Conservation (phyloP, 805 yeast species). For the Debaryomyces tyrocola region DNA sequence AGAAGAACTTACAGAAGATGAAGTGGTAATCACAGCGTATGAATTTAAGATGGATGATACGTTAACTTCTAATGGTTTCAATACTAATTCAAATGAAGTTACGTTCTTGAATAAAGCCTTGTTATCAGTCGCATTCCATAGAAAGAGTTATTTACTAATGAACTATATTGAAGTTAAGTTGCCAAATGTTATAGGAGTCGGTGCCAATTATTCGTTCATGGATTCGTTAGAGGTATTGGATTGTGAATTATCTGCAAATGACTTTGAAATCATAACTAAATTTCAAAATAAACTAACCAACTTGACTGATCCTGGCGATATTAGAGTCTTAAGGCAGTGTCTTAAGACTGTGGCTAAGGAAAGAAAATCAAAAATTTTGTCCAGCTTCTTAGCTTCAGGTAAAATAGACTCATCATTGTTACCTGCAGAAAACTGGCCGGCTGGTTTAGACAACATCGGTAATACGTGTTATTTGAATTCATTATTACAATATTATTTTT, state of each 20-base stretch:
- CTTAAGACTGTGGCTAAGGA: slow-evolving; percentile 54
- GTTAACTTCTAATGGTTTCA: slow-evolving; percentile 27
- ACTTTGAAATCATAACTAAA: slow-evolving; percentile 52
- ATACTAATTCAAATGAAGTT: slow-evolving; percentile 34
- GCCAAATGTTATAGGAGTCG: slow-evolving; percentile 7
- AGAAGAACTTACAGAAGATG: slow-evolving; percentile 51
- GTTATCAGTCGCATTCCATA: slow-evolving; percentile 56
- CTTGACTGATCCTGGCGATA: slow-evolving; percentile 43
- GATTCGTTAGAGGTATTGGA: slow-evolving; percentile 52
- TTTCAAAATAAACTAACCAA: slow-evolving; percentile 42
- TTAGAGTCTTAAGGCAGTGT: slow-evolving; percentile 57
- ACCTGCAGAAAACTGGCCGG: slow-evolving; percentile 76
- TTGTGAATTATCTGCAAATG: slow-evolving; percentile 51
- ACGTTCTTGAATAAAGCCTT: slow-evolving; percentile 52
- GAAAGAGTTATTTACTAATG: slow-evolving; percentile 59
- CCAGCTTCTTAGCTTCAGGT: slow-evolving; percentile 60
- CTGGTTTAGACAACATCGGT: slow-evolving; percentile 91
- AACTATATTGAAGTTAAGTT: slow-evolving; percentile 50
- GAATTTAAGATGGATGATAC: slow-evolving; percentile 61
- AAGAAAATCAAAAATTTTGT: slow-evolving; percentile 55
- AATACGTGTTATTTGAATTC: slow-evolving; percentile 95
- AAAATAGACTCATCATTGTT: slow-evolving; percentile 53
- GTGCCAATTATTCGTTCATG: slow-evolving; percentile 1
- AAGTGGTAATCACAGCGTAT: slow-evolving; percentile 73
- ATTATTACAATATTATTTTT: slow-evolving; percentile 84